Conservation (phyloP, 345 rosid genomes). For the Mallotus nudiflorus region DNA sequence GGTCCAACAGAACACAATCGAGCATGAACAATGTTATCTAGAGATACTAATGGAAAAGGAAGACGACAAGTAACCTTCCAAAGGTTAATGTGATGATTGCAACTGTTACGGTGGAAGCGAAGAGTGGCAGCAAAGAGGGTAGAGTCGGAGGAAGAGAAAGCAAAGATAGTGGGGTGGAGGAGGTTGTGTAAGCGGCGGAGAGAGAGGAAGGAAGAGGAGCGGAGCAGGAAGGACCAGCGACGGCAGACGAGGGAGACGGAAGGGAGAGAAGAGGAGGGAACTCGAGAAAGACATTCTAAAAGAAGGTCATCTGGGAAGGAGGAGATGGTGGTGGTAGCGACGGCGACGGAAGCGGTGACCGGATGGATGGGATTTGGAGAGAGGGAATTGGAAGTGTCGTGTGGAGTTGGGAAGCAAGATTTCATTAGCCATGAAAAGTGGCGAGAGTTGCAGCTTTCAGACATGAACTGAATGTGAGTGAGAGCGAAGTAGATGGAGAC, state of each 20-base stretch:
- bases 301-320: constrained; percentile 81
- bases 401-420: constrained; percentile 73
- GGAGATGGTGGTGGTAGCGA: constrained; percentile 32
- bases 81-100: too few relatives aligned
- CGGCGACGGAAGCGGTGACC: constrained; percentile 9
- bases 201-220: constrained; percentile 56
- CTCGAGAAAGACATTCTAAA: constrained; percentile 69
- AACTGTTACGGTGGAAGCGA: constrained; percentile 22
- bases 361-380: constrained; percentile 27
- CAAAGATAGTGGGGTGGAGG: constrained; percentile 57
- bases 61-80: constrained; percentile 42
- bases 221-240: constrained; percentile 80
- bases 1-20: constrained; percentile 70
- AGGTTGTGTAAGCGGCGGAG: constrained; percentile 61
- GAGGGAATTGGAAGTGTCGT: constrained; percentile 33
- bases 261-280: constrained; percentile 66
- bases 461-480: constrained; percentile 36
- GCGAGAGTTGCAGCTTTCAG: constrained; percentile 84
- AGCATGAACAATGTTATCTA: constrained; percentile 45
- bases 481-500: not conserved
- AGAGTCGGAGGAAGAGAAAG: constrained; percentile 49
- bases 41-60: constrained; percentile 21
- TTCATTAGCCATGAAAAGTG: constrained; percentile 92
- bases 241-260: constrained; percentile 68
- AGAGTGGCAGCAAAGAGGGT: constrained; percentile 55